Conservation (phyloP, 108 stramenopile genomes). For the Thalassiosira profunda region DNA sequence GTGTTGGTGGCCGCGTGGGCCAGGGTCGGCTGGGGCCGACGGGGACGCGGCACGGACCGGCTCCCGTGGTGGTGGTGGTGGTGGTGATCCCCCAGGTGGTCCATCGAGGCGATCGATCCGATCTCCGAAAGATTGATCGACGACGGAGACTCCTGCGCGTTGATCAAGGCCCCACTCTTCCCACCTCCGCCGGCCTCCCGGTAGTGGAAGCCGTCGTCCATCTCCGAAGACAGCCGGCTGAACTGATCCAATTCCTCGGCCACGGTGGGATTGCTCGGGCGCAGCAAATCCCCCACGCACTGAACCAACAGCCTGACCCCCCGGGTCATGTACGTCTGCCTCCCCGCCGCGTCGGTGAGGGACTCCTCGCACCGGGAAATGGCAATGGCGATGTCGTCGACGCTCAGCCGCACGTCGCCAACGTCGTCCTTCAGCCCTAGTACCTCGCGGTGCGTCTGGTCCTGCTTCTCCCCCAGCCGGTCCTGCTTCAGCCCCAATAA, state of each 20-base stretch:
- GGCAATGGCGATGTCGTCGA: constrained; percentile 47
- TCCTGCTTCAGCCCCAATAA: constrained; percentile 58
- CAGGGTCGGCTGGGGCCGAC: constrained; percentile 12
- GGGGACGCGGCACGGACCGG: constrained; percentile 15
- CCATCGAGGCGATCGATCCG: constrained; percentile 8
- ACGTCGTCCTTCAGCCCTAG: constrained; percentile 50
- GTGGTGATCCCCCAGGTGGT: constrained; percentile 8
- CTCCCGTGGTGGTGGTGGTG: constrained; percentile 1
- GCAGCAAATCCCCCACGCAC: constrained; percentile 43
- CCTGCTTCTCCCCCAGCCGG: constrained; percentile 53
- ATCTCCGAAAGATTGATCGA: background rate
- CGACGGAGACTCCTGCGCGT: background rate
- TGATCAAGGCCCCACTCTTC: background rate
- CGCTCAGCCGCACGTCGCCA: constrained; percentile 35
- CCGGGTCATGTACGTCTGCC: constrained; percentile 44
- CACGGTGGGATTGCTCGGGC: constrained; percentile 27
- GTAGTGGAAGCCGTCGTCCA: constrained; percentile 32
- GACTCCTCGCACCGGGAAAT: constrained; percentile 44
- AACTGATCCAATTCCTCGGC: constrained; percentile 47
- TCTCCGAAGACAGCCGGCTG: constrained; percentile 18
- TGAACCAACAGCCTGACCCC: constrained; percentile 42
- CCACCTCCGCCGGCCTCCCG: constrained; percentile 1
- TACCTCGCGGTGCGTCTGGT: constrained; percentile 62
- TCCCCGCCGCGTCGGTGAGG: constrained; percentile 33
- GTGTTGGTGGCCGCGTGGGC: background rate